Evolutionary conservation across 768 basidiomycete genomes (phyloP).

Genomic region (Pholiota conissans): DNA sequence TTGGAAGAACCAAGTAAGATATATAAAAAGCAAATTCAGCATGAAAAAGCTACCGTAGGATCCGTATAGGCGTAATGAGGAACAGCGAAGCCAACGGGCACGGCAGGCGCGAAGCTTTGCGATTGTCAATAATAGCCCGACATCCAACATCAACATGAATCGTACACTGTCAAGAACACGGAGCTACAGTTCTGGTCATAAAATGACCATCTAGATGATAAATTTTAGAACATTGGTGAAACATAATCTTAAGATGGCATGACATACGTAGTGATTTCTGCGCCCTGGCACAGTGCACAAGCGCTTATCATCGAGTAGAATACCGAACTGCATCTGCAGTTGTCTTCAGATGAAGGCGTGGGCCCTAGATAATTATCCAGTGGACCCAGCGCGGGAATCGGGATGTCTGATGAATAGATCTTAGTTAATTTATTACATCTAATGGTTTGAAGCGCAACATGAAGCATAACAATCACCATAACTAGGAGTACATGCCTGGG

Average conservation of each 20-base stretch:
- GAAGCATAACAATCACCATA: not conserved
- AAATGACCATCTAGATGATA: not conserved
- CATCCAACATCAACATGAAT: not conserved
- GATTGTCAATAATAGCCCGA: not conserved
- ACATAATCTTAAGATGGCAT: no score
- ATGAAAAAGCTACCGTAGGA: conserved; percentile 1
- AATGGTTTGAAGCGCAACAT: no score
- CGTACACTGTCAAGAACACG: not conserved
- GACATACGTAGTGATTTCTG: not conserved
- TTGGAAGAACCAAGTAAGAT: not conserved
- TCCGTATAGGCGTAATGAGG: conserved; percentile 10
- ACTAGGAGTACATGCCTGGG: conserved; percentile 1
- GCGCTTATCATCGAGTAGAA: conserved; percentile 7
- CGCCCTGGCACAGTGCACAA: conserved; percentile 5
- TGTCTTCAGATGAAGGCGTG: not conserved
- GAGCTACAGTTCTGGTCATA: not conserved
- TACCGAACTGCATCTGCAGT: conserved; percentile 6
- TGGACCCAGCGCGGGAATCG: not conserved
- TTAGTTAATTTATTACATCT: not conserved
- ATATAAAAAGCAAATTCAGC: not conserved
- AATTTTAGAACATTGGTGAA: not conserved
- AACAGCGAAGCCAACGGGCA: conserved; percentile 3
- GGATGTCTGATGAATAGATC: not conserved
- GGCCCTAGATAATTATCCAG: not conserved
- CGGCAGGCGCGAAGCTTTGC: not conserved